phyloP scores from a whole-genome alignment of 2,329 filamentous ascomycete genomes.

The Claviceps lovelessii region DNA sequence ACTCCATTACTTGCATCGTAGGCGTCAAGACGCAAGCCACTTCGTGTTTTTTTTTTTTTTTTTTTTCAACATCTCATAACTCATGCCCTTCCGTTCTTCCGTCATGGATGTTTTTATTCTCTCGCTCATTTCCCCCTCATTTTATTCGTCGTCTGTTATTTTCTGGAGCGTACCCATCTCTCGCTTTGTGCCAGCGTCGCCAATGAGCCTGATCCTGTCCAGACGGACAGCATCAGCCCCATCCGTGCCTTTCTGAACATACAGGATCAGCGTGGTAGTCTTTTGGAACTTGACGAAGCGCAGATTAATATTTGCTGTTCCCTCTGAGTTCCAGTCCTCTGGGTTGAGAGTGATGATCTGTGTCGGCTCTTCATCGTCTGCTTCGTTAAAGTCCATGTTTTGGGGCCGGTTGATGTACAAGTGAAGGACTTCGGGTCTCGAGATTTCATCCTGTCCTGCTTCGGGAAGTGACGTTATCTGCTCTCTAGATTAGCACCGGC shows the following conservation, averaged over 20 bases:
- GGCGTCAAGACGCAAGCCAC: neutral
- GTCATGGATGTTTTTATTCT: neutral
- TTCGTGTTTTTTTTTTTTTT: neutral
- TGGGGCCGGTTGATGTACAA: constrained; percentile 80
- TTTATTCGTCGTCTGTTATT: constrained; percentile 58
- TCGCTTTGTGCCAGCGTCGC: constrained; percentile 80
- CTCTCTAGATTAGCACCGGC: neutral
- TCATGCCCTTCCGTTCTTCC: neutral
- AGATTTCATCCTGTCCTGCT: constrained; percentile 56
- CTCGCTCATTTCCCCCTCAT: too few relatives aligned
- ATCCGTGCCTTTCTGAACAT: constrained; percentile 74
- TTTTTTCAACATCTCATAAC: neutral
- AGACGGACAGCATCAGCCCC: constrained; percentile 75
- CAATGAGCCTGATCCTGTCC: constrained; percentile 65
- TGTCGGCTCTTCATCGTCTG: constrained; percentile 68
- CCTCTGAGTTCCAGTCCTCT: constrained; percentile 69
- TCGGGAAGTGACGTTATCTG: constrained; percentile 73
- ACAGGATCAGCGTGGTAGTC: constrained; percentile 72
- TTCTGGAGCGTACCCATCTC: constrained; percentile 94
- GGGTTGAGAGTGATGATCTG: constrained; percentile 63
- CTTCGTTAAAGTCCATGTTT: constrained; percentile 89
- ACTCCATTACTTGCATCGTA: neutral
- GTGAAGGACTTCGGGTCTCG: constrained; percentile 70
- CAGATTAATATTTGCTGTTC: constrained; percentile 57
- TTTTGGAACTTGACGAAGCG: constrained; percentile 98